phyloP scores from a whole-genome alignment of 1,139 yeast species.

The Candida albicans region DNA sequence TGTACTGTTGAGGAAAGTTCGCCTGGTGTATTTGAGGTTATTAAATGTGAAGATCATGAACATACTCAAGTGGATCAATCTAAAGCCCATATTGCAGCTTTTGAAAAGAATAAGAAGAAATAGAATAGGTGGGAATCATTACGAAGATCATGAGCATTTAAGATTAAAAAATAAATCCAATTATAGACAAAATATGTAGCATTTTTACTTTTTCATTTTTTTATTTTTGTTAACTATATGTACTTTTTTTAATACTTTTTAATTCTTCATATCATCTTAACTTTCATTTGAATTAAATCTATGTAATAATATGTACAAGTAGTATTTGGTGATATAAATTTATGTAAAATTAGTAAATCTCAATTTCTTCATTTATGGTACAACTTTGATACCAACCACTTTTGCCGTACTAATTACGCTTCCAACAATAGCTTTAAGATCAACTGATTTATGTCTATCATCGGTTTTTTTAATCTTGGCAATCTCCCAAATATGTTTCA shows the following conservation, averaged over 20 bases:
- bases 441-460: constrained; percentile 69
- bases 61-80: constrained; percentile 91
- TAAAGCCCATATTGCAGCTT: constrained; percentile 92
- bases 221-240: too few relatives aligned
- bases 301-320: too few relatives aligned
- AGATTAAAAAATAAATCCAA: neutral
- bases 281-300: too few relatives aligned
- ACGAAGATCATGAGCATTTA: neutral
- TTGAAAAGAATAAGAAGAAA: constrained; percentile 73
- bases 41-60: constrained; percentile 57
- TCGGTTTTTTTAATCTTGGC: constrained; percentile 93
- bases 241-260: too few relatives aligned
- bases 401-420: constrained; percentile 84
- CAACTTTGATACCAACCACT: constrained; percentile 82
- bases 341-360: too few relatives aligned
- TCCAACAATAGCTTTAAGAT: constrained; percentile 75
- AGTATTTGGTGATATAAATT: too few relatives aligned
- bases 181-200: too few relatives aligned
- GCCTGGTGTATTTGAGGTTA: constrained; percentile 32
- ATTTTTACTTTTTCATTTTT: too few relatives aligned
- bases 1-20: constrained; percentile 57
- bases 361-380: constrained; percentile 46
- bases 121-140: constrained; percentile 13
- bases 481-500: constrained; percentile 91
- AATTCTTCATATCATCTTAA: too few relatives aligned